Evolutionary conservation across 2,329 filamentous ascomycete genomes (phyloP).

Genomic region (Penicillium psychrosexuale): DNA sequence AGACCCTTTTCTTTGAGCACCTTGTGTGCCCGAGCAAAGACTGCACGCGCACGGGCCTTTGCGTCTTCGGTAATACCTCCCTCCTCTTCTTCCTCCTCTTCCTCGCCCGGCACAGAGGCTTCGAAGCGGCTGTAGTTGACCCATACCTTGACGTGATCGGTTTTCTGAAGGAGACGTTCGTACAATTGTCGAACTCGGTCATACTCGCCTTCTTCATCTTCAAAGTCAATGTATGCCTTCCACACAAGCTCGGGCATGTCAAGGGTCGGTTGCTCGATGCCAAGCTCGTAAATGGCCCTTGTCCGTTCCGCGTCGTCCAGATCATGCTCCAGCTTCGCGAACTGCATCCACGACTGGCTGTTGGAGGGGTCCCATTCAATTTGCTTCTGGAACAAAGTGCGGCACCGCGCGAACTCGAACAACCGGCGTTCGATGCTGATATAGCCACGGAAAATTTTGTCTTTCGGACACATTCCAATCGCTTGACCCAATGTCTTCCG

Average conservation of each 20-base stretch:
- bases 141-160: slow-evolving; percentile 99
- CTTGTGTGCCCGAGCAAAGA: slow-evolving; percentile 84
- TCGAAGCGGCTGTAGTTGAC: slow-evolving; percentile 98
- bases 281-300: slow-evolving; percentile 87
- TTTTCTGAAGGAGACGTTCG: slow-evolving; percentile 87
- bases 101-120: slow-evolving; percentile 80
- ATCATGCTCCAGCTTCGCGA: slow-evolving; percentile 86
- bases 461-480: slow-evolving; percentile 93
- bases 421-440: slow-evolving; percentile 88
- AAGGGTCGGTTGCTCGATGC: slow-evolving; percentile 73
- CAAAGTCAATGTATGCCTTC: slow-evolving; percentile 98
- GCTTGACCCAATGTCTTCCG: slow-evolving; percentile 86
- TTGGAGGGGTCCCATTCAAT: slow-evolving; percentile 89
- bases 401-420: slow-evolving; percentile 89
- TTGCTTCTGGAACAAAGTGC: slow-evolving; percentile 89
- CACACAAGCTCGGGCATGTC: slow-evolving; percentile 98
- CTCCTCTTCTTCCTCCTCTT: slow-evolving; percentile 56
- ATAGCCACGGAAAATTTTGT: slow-evolving; percentile 91
- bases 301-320: slow-evolving; percentile 86
- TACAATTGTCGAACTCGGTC: slow-evolving; percentile 77
- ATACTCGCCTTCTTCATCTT: slow-evolving; percentile 92
- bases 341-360: slow-evolving; percentile 92
- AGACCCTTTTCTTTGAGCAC: slow-evolving; percentile 85
- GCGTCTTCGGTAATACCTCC: slow-evolving; percentile 73
- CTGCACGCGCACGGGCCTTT: slow-evolving; percentile 72